Base-by-base conservation (phyloP, 441 rosid species). In the Erysimum cheiri region DNA sequence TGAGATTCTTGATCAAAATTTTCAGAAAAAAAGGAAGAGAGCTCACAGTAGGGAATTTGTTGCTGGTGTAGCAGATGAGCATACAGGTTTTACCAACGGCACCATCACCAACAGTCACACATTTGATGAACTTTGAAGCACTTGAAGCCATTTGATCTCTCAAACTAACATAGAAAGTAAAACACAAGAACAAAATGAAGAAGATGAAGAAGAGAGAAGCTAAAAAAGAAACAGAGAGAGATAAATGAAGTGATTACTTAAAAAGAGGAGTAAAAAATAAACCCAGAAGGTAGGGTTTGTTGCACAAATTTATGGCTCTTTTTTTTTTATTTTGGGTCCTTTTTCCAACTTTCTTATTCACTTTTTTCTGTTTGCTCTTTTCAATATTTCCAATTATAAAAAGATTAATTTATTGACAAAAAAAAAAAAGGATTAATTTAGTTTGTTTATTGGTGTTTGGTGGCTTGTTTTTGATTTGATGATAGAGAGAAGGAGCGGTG, bases 21-120 rank as follows among this genome's bases (percentile, higher is more conserved):
- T 43, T 43, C 1, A 26, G 54, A 58, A 54, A 26, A 54, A 75
- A 54, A 26, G 54, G 72, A 8, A 32, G 69, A 43, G 49, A 67
- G 69, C 90, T 74, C 43, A 86, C 93, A 59, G 91, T 88, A 4
- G 93, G 93, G 79, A 88, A 88, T 80, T 88, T 88, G 85, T 88
- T 88, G 76, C 89, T 86, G 59, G 91, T 88, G 80, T 86, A 88
- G 80, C 93, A 88, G 78, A 88, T 88, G 70, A 88, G 93, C 91
- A 86, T 88, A 87, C 91, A 88, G 36, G 93, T 88, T 81, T 88
- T 88, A 61, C 93, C 93, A 69, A 88, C 93, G 56, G 93, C 93
- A 17, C 93, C 93, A 85, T 88, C 93, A 40, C 93, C 93, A 29
- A 88, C 91, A 9, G 93, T 88, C 37, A 88, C 91, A 62, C 91